A percentile compares a stretch with the other conserved stretches of the same genome.
Evolutionary conservation across 2,329 filamentous ascomycete genomes (phyloP).

Genomic region (Teratosphaeria pseudoeucalypti): DNA sequence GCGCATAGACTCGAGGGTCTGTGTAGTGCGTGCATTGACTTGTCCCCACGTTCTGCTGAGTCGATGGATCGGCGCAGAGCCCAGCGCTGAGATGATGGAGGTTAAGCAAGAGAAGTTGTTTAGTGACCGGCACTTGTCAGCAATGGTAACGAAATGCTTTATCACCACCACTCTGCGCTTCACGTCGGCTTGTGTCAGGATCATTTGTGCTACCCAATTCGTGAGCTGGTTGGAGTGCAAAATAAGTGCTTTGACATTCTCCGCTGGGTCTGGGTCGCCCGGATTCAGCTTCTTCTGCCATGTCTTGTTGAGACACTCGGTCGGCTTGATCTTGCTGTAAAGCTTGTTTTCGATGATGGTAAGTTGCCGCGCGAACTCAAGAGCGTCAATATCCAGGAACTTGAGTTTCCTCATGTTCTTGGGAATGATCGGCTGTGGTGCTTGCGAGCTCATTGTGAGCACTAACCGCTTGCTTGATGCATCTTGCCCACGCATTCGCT

Average conservation of each 20-base stretch:
- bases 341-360: constrained; percentile 93
- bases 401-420: constrained; percentile 99
- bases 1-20: constrained; percentile 79
- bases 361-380: constrained; percentile 92
- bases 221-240: constrained; percentile 97
- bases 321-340: constrained; percentile 91
- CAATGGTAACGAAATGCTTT: constrained; percentile 94
- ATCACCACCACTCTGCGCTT: constrained; percentile 96
- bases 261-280: constrained; percentile 72
- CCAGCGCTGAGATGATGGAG: constrained; percentile 91
- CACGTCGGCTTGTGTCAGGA: constrained; percentile 83
- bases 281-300: constrained; percentile 93
- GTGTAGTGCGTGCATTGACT: constrained; percentile 73
- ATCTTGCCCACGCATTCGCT: constrained; percentile 79
- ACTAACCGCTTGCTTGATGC: constrained; percentile 76
- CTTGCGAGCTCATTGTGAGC: constrained; percentile 64
- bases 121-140: constrained; percentile 85
- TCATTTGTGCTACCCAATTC: constrained; percentile 99
- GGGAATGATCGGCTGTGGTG: constrained; percentile 83
- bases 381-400: constrained; percentile 91
- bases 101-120: constrained; percentile 98
- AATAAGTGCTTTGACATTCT: constrained; percentile 93
- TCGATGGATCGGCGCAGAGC: constrained; percentile 88
- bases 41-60: constrained; percentile 90
- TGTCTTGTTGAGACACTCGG: constrained; percentile 94